Conservation (phyloP, 2,329 filamentous ascomycete genomes). For the Talaromyces verruculosus region DNA sequence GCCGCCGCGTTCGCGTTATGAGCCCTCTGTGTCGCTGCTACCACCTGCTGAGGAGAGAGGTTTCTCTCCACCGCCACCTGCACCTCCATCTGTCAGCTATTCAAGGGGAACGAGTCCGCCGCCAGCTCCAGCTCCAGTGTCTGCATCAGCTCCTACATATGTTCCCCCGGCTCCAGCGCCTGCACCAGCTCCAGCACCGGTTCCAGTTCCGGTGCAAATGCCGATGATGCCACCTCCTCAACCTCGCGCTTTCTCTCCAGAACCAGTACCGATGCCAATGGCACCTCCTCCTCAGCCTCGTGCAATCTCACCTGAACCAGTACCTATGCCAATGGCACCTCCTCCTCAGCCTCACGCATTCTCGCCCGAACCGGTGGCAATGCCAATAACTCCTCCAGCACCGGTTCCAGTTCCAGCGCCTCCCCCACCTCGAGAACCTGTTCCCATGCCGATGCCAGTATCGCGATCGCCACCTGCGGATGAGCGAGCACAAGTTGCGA, state of each 20-base stretch:
- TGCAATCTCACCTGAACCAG: constrained; percentile 12
- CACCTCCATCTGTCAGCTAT: neutral
- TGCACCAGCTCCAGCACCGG: neutral
- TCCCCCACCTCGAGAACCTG: neutral
- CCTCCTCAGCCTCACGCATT: neutral
- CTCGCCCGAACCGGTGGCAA: neutral
- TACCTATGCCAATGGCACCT: neutral
- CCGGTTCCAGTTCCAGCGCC: neutral
- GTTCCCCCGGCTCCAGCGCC: neutral
- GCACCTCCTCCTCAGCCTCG: neutral
- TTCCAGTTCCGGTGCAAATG: constrained; percentile 1
- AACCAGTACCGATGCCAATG: constrained; percentile 4
- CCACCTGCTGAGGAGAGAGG: neutral
- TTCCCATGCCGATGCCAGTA: neutral
- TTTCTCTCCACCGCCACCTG: neutral
- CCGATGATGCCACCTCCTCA: constrained; percentile 9
- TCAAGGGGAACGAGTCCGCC: neutral
- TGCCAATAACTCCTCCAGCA: neutral
- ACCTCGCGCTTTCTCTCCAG: neutral
- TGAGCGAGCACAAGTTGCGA: neutral
- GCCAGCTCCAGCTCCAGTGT: neutral
- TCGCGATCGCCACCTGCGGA: neutral
- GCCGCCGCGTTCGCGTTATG: neutral
- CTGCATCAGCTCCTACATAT: neutral
- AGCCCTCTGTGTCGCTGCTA: neutral